Evolutionary conservation across 2,329 filamentous ascomycete species (phyloP), one percentile per base, ranked within the genome.

Genomic region (Pseudogymnoascus pannorum): DNA sequence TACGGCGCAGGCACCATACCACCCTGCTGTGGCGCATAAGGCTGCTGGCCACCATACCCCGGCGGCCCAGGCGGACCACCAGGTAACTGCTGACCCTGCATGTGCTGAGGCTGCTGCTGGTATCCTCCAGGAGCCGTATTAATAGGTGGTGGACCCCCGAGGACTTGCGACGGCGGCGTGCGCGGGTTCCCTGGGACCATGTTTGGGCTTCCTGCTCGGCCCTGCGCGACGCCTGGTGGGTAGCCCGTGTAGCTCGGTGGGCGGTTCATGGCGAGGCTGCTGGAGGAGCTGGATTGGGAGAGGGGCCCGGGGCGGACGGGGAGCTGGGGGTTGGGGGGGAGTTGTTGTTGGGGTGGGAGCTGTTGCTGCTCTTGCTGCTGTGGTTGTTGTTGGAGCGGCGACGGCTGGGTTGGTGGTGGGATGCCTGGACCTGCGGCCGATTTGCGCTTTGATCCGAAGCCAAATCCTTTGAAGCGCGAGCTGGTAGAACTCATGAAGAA

Each of bases 401-500:
- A 11, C 36, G 36, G 36, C 36, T 40, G 36, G 36, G 36, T 20
- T 18, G 36, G 36, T 40, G 36, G n/a, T 40, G 36, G 36, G 36
- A 40, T 40, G 36, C 36, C 36, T 40, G 36, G 36, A 40, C 36
- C 36, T 40, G 81, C 80, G 71, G 80, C 80, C 71, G 87, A 87
- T 80, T 86, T 89, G 77, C 88, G 87, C 83, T 89, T 90, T 78
- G 70, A 73, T 62, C 87, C 87, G 81, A 90, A 88, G 78, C 88
- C 87, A 79, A 91, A 82, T 81, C 84, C 83, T 81, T 89, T 89
- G 75, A 91, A 85, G 77, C 87, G 86, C 75, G 85, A 84, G 81
- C 89, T 90, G 84, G 89, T 83, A 81, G 86, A 89, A 82, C 84
- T 89, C 87, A 89, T 89, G 80, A 77, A 79, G 76, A 73, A 67